Base-by-base conservation (phyloP, 139 green algal genomes). In the Coccomyxa sp. region DNA sequence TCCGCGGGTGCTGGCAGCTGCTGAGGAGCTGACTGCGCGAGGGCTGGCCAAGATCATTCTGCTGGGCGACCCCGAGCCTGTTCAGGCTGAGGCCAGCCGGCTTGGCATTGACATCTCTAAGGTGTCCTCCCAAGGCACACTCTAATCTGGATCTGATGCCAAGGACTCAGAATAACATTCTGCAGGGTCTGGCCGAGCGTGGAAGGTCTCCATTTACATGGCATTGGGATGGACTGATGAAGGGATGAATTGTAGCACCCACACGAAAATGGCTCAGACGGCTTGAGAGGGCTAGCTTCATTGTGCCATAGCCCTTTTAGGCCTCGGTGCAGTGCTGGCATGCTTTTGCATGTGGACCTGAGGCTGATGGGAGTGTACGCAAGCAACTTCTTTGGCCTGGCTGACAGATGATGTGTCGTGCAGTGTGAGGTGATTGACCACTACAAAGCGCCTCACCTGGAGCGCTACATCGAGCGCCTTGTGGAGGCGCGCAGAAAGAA, bases 21-120 rank as follows among this genome's bases (percentile, higher is more conserved):
- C 90, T 0, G 81, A 80, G 0, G 88, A 97, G 81, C 70, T 95
- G 7, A 78, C 84, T 2, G 40, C 41, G 35, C 85, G 87, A 7
- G 83, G 85, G 10, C 79, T 98, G 24, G 91, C 90, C 9, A 55
- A 79, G 9, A 82, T 97, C 70, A 95, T 87, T 0, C 81, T 98
- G 39, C 88, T 98, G 73, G 94, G 94, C n/a, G 83, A 91, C 54
- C 77, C 76, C 0, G 83, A 82, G 10, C 38, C 78, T 2, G 86
- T 97, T 31, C 27, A 31, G 12, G 81, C 84, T 5, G 83, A 92
- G 76, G 88, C 86, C 3, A 73, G 78, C 37, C 86, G 87, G 70
- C 80, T 91, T 34, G 86, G 84, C 31, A 68, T 94, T 27, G 91
- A 97, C 83, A 85, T 97, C 27, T 85, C 78, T 18, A 54, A 71